phyloP scores from a whole-genome alignment of 805 yeast species.

The Lipomyces yamanashiensis region DNA sequence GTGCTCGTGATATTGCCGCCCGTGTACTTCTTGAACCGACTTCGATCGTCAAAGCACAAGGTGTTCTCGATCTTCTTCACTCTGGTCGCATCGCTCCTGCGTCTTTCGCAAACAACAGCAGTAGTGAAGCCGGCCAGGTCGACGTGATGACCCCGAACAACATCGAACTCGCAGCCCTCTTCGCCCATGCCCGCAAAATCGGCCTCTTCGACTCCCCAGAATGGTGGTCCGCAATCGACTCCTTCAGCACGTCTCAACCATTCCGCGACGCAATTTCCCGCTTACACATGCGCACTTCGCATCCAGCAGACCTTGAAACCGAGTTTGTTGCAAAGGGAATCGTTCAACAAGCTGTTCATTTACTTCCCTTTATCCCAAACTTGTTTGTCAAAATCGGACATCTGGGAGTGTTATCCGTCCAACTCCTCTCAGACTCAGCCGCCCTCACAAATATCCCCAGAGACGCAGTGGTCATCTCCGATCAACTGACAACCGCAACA shows the following conservation, averaged over 20 bases:
- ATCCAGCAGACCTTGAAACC: conserved; percentile 41
- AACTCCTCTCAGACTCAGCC: conserved; percentile 39
- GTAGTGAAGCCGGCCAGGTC: conserved; percentile 13
- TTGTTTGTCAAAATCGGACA: conserved; percentile 69
- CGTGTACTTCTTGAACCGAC: conserved; percentile 75
- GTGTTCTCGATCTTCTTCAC: conserved; percentile 38
- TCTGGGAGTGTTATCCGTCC: conserved; percentile 60
- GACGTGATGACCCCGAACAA: conserved; percentile 70
- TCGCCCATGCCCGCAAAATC: conserved; percentile 53
- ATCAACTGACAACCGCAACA: conserved; percentile 15
- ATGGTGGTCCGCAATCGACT: conserved; percentile 79
- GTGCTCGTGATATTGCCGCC: conserved; percentile 41
- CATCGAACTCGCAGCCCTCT: conserved; percentile 62
- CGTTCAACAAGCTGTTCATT: conserved; percentile 66
- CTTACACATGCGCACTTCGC: conserved; percentile 42
- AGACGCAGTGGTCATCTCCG: not conserved
- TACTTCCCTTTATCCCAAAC: conserved; percentile 75
- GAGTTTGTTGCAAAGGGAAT: conserved; percentile 48
- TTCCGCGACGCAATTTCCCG: conserved; percentile 49
- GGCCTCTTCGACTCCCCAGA: conserved; percentile 56
- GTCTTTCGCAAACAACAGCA: not conserved
- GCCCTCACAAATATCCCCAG: not conserved
- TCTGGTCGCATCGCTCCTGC: conserved; percentile 4
- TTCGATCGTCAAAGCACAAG: conserved; percentile 62
- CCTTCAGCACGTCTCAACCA: conserved; percentile 54